Conservation (phyloP, 225 moss, liverwort and hornwort species). For the Climacium dendroides region DNA sequence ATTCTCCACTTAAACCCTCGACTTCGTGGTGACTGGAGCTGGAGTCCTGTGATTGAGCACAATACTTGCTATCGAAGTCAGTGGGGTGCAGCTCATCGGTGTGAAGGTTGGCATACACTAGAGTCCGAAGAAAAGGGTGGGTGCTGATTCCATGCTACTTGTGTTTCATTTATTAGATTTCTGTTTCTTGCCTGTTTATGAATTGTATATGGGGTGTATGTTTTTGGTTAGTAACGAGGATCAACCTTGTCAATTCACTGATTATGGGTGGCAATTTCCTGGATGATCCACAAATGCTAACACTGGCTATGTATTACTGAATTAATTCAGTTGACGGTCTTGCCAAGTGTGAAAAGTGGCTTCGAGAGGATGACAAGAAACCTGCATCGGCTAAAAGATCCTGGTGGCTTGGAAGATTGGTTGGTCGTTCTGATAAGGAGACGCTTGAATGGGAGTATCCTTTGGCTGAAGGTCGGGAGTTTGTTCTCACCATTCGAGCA, state of each 20-base stretch:
- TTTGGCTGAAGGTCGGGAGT: conserved; percentile 29
- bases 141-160: neutral
- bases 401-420: conserved; percentile 53
- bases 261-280: neutral
- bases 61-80: conserved; percentile 53
- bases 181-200: neutral
- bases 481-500: conserved; percentile 48
- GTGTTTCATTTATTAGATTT: neutral
- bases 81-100: conserved; percentile 49
- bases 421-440: conserved; percentile 47
- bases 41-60: conserved; percentile 63
- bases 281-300: neutral
- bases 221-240: neutral
- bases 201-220: neutral
- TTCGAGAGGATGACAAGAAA: conserved; percentile 35
- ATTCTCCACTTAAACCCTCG: conserved; percentile 53
- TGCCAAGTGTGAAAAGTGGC: conserved; percentile 42
- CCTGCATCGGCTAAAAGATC: conserved; percentile 33
- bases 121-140: conserved; percentile 34
- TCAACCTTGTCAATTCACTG: neutral
- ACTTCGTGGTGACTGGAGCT: conserved; percentile 51
- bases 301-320: neutral
- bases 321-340: conserved; percentile 34
- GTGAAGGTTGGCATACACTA: conserved; percentile 40
- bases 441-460: conserved; percentile 52